phyloP scores from a whole-genome alignment of 305 asterid genomes.

The Rubia tinctorum region DNA sequence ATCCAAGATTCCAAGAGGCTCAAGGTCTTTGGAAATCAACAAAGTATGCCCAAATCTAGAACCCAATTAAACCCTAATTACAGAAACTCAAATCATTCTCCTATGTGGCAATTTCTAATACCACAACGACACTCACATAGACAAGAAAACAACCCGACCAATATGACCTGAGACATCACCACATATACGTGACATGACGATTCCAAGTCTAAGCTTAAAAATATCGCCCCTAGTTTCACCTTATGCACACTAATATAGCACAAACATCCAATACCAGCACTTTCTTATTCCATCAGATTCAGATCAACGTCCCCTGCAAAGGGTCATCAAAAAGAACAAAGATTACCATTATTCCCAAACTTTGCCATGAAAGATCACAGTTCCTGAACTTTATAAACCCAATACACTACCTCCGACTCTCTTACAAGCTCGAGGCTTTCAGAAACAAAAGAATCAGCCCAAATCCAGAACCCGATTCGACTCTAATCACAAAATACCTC shows the following conservation, averaged over 20 bases:
- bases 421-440: neutral
- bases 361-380: neutral
- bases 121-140: neutral
- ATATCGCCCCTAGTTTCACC: neutral
- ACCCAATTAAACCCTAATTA: neutral
- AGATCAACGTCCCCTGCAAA: neutral
- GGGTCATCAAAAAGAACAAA: neutral
- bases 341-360: neutral
- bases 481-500: neutral
- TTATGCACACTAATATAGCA: neutral
- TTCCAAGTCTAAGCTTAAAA: neutral
- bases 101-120: neutral
- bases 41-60: neutral
- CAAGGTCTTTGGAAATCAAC: neutral
- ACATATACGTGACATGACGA: neutral
- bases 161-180: neutral
- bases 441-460: neutral
- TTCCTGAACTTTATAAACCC: neutral
- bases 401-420: neutral
- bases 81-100: neutral
- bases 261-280: neutral
- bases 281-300: conserved; percentile 6
- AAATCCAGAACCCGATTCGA: neutral
- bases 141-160: no score
- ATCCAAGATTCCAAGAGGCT: neutral